A percentile compares a stretch with the other conserved stretches of the same genome.
Evolutionary conservation across 495 filamentous ascomycete genomes (phyloP).

Genomic region (Xylaria sp.): DNA sequence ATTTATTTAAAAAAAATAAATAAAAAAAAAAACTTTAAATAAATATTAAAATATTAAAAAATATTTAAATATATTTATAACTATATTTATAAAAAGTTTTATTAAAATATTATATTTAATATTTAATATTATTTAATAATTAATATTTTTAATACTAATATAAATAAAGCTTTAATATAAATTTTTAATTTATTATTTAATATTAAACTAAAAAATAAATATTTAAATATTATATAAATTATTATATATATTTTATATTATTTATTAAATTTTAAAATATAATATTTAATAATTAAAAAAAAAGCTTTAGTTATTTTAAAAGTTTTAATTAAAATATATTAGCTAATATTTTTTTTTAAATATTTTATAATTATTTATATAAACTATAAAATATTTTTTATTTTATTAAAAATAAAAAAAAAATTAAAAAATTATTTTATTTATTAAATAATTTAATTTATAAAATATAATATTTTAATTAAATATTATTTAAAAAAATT

Average conservation of each 20-base stretch:
- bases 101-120: not conserved
- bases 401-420: not conserved
- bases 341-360: not conserved
- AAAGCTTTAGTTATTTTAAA: not conserved
- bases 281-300: not conserved
- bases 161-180: not conserved
- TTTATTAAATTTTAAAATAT: not conserved
- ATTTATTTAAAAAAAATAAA: not conserved
- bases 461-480: not conserved
- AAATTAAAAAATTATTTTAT: not conserved
- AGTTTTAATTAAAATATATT: not conserved
- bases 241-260: conserved; percentile 10
- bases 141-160: not conserved
- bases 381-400: not conserved
- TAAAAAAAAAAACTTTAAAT: not conserved
- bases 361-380: not conserved
- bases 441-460: not conserved
- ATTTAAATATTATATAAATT: not conserved
- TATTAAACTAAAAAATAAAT: not conserved
- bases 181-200: not conserved
- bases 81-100: not conserved
- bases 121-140: not conserved
- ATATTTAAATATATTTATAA: conserved; percentile 8
- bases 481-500: not conserved
- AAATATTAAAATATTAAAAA: not conserved